Conservation (phyloP, 176 grass and related monocot species). For the Triticum monococcum region DNA sequence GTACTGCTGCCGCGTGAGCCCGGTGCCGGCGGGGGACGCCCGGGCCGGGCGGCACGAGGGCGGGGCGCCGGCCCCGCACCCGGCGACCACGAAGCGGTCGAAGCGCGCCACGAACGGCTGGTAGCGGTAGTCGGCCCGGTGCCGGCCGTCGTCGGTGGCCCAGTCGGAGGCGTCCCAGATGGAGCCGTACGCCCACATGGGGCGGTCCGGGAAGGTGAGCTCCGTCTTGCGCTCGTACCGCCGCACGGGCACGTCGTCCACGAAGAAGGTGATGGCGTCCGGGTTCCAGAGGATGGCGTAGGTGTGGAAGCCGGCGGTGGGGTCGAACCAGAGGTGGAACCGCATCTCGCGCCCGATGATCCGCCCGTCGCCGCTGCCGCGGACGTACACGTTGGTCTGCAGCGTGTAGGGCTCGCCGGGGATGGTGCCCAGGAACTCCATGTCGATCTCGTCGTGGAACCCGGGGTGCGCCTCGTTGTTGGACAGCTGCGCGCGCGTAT, state of each 20-base stretch:
- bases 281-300: slow-evolving; percentile 85
- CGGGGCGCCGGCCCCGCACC: slow-evolving; percentile 39
- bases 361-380: slow-evolving; percentile 77
- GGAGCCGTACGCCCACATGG: slow-evolving; percentile 83
- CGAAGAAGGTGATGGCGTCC: slow-evolving; percentile 81
- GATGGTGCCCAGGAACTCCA: slow-evolving; percentile 76
- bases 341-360: slow-evolving; percentile 80
- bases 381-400: slow-evolving; percentile 91
- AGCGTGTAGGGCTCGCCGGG: slow-evolving; percentile 79
- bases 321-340: slow-evolving; percentile 91
- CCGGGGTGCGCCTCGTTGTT: slow-evolving; percentile 67
- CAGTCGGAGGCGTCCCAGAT: slow-evolving; percentile 89
- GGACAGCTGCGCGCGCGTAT: slow-evolving; percentile 47
- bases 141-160: slow-evolving; percentile 69
- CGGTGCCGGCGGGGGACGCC: slow-evolving; percentile 64
- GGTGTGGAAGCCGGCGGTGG: slow-evolving; percentile 60
- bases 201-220: slow-evolving; percentile 26
- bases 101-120: slow-evolving; percentile 60
- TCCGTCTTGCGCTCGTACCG: slow-evolving; percentile 35
- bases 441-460: slow-evolving; percentile 78
- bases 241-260: slow-evolving; percentile 69
- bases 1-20: slow-evolving; percentile 53
- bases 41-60: slow-evolving; percentile 36
- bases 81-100: slow-evolving; percentile 40
- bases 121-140: slow-evolving; percentile 65